phyloP scores from a whole-genome alignment of 768 basidiomycete species.

The Mycena epipterygia region DNA sequence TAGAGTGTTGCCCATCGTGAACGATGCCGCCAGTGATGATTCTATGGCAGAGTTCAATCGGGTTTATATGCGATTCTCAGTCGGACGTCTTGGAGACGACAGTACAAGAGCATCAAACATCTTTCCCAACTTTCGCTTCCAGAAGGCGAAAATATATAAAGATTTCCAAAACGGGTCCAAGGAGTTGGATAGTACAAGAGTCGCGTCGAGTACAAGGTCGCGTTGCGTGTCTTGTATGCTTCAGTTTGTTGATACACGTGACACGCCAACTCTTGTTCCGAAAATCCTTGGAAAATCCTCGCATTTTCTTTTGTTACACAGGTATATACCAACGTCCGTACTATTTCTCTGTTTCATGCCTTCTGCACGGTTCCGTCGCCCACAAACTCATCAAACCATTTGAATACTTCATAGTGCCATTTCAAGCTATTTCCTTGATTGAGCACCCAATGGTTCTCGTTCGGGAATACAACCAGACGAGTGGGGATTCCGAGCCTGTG shows the following conservation, averaged over 20 bases:
- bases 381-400: constrained; percentile 85
- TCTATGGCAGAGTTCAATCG: background rate
- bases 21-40: background rate
- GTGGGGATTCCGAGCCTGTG: constrained; percentile 77
- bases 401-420: constrained; percentile 96
- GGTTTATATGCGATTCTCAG: constrained; percentile 10
- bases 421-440: constrained; percentile 88
- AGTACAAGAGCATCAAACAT: constrained; percentile 14
- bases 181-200: constrained; percentile 20
- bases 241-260: background rate
- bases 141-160: constrained; percentile 21
- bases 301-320: too few species aligned
- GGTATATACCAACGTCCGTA: background rate
- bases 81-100: constrained; percentile 12
- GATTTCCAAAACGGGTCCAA: constrained; percentile 20
- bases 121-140: background rate
- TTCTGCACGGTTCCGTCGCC: constrained; percentile 46
- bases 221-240: constrained; percentile 5
- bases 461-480: constrained; percentile 86
- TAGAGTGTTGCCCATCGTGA: constrained; percentile 32
- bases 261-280: background rate
- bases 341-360: background rate
- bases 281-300: background rate
- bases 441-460: constrained; percentile 95
- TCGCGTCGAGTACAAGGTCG: constrained; percentile 24